Base-by-base conservation (phyloP, 768 basidiomycete species). In the Tylopilus vinaceipallidus region DNA sequence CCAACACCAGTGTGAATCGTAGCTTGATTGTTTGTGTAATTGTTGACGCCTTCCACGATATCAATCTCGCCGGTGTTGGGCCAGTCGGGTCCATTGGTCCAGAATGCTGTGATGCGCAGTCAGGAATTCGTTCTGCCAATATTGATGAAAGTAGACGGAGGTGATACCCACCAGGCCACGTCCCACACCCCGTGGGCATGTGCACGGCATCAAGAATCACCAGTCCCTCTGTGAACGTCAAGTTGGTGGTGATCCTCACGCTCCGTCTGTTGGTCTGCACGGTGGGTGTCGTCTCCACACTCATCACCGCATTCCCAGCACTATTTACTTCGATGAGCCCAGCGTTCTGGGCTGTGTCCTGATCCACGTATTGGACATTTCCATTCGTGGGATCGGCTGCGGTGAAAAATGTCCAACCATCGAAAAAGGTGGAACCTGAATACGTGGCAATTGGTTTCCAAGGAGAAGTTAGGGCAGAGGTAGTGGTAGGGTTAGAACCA, bases 111-210 rank as follows among this genome's bases (percentile, higher is more conserved):
- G 20, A 41, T 35, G 11, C 26, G 26, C 20, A 10, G 12, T 30
- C 35, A 29, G 20, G 20, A 11, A 38, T 54, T 8, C 59, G 32
- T 37, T 27, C 22, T 17, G 24, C 29, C 22, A 10, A 10, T 6
- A 35, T 34, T 9, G 9, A 32, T 43, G 40, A 41, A 34, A 42
- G 37, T 2, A 34, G 37, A 19, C 4, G 10, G 43, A 36, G 19
- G 20, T n/a, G 24, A 43, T 45, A 58, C 57, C 34, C 50, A 73
- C 73, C 75, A 50, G 89, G 90, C 91, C 91, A 93, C 22, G 84
- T 84, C 32, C 84, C 92, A 67, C 92, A 95, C 13, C 92, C 93
- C 0, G 84, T 83, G 8, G 92, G 92, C 86, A 94, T 91, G 65
- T 95, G 92, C 22, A 83, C 75, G 22, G 90, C 80, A 68, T 95